Conservation (phyloP, 495 filamentous ascomycete species). For the Penicillium fimorum region DNA sequence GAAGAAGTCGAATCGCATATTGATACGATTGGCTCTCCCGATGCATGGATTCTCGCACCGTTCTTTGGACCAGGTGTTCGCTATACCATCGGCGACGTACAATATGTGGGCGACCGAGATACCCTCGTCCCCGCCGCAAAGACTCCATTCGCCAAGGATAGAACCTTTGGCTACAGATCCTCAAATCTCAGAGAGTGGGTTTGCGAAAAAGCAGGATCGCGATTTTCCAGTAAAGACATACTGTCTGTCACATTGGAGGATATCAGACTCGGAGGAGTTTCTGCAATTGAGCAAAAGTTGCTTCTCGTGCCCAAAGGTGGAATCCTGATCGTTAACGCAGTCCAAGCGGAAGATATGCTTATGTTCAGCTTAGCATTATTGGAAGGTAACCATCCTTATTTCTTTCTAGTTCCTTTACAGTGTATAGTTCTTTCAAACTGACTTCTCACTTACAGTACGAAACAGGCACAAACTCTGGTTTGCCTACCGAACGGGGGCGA, state of each 20-base stretch:
- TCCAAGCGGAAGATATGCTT: constrained; percentile 2
- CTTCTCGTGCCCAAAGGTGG: background rate
- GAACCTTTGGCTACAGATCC: constrained; percentile 3
- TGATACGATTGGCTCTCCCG: constrained; percentile 1
- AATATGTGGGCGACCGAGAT: constrained; percentile 1
- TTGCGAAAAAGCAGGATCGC: constrained; percentile 2
- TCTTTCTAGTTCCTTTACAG: background rate
- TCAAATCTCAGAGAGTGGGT: constrained; percentile 5
- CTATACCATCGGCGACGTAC: constrained; percentile 1
- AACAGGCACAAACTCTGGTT: background rate
- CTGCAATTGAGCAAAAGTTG: constrained; percentile 1
- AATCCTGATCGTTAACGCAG: background rate
- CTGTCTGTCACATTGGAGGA: background rate
- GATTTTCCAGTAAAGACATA: constrained; percentile 1
- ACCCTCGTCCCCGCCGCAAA: background rate
- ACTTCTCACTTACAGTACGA: background rate
- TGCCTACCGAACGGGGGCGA: constrained; percentile 2
- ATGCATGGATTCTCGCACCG: constrained; percentile 2
- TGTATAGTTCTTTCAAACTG: background rate
- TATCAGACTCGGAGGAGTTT: background rate
- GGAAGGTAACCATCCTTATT: constrained; percentile 2
- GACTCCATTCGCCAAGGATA: background rate
- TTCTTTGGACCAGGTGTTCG: constrained; percentile 2
- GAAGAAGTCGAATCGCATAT: background rate
- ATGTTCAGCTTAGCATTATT: constrained; percentile 1